Conservation (phyloP, 177 flowering plant genomes). For the Tripterygium wilfordii region DNA sequence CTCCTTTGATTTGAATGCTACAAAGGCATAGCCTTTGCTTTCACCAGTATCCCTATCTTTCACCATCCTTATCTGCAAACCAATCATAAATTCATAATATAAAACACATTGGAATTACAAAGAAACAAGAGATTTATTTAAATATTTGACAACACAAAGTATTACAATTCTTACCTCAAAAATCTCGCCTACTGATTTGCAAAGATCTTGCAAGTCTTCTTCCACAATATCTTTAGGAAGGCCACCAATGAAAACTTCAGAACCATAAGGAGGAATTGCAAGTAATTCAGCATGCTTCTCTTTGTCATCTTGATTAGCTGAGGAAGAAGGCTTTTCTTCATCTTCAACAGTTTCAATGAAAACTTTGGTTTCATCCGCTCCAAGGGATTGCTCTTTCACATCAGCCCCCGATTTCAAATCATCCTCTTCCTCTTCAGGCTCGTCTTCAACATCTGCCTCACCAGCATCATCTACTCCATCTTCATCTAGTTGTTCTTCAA, state of each 20-base stretch:
- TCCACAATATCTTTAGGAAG: slow-evolving; percentile 72
- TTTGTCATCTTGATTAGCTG: slow-evolving; percentile 35
- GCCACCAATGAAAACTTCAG: slow-evolving; percentile 94
- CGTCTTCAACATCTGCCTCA: slow-evolving; percentile 36
- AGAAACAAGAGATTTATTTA: slow-evolving; percentile 2
- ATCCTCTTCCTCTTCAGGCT: slow-evolving; percentile 38
- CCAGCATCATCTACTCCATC: slow-evolving; percentile 33
- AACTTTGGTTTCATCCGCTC: slow-evolving; percentile 26
- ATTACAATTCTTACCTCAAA: slow-evolving; percentile 49
- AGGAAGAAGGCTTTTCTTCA: slow-evolving; percentile 35
- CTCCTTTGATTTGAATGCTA: slow-evolving; percentile 74
- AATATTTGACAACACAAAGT: not conserved
- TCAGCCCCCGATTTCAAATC: slow-evolving; percentile 23
- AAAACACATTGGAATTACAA: not conserved
- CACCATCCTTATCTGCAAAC: slow-evolving; percentile 63
- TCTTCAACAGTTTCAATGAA: slow-evolving; percentile 27
- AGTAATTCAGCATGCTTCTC: slow-evolving; percentile 77
- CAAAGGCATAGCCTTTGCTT: slow-evolving; percentile 87
- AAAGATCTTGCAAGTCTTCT: slow-evolving; percentile 67
- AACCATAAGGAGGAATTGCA: slow-evolving; percentile 91
- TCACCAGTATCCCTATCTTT: slow-evolving; percentile 84
- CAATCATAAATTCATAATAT: not conserved
- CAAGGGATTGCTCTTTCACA: slow-evolving; percentile 30
- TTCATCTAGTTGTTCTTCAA: slow-evolving; percentile 60
- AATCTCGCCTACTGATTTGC: slow-evolving; percentile 77